Evolutionary conservation across 768 basidiomycete genomes (phyloP), one percentile per base, ranked within the genome.

Genomic region (Galerina sulciceps): DNA sequence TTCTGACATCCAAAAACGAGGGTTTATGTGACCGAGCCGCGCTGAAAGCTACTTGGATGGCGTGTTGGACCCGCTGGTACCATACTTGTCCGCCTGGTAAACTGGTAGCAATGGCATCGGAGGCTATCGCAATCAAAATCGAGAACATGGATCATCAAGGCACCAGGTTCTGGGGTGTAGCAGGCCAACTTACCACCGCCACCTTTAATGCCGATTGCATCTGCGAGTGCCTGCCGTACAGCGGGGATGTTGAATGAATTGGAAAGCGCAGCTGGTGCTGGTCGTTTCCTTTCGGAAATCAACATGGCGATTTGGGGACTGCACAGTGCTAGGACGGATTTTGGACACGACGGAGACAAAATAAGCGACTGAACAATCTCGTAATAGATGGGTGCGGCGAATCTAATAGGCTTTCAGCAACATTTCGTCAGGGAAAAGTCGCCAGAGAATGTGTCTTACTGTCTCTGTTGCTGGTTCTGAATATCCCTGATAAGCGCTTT

Each of bases 281-380:
- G 60, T 40, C 54, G 63, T 40, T 65, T 75, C 69, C 72, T 76
- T 49, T 81, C 69, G 61, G 76, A 48, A 69, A 84, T 44, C 75
- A 79, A 49, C 65, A 70, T 48, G 76, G 86, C 67, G 23, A 90
- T 78, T 44, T 73, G 77, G 3, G 82, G 77, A 47, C 86, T 85
- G 59, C 87, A 89, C 6, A 93, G 78, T 17, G 81, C 77, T 9
- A 86, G 72, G n/a, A 93, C 85, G 6, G 87, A 79, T 18, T 76
- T 81, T 1, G 91, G 91, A 65, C 88, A 89, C 1, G 81, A 79
- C 6, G 83, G 68, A 0, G 89, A 88, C 31, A 85, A 70, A n/a
- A 92, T 65, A 23, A 93, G 73, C 2, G 77, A 84, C 65, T 89
- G 88, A 6, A 93, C 73, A 55, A 90, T 83, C 50, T 88, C 87